Evolutionary conservation across 768 basidiomycete species (phyloP), one percentile per base, ranked within the genome.

Genomic region (Dictyophora rubrovolvata): DNA sequence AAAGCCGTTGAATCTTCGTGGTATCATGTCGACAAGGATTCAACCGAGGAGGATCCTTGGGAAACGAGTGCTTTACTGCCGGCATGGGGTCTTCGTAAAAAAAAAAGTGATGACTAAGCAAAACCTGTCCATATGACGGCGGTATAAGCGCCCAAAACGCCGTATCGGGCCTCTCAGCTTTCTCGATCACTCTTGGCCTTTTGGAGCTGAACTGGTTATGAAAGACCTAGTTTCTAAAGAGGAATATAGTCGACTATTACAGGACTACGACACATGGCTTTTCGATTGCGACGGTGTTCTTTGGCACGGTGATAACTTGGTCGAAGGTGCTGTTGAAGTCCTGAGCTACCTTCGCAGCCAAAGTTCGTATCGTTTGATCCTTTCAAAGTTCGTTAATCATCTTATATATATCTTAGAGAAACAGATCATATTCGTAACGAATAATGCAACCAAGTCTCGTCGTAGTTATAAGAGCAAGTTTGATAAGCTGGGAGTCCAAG

Each of bases 231-330:
- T 35, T 10, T 61, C 20, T 21, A 48, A 21, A 23, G 49, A n/a
- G 8, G 66, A 70, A 49, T 79, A 79, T 65, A 61, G 66, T 33
- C 59, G 59, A 46, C 71, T 81, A 36, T 62, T 81, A 33, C 74
- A 77, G 66, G 72, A 80, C 67, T 93, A 87, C 69, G 93, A 97
- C 69, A 95, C 93, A 23, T 95, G 93, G 85, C 79, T 97, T 72
- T 89, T 96, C 63, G 93, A 97, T 72, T 97, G 94, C 68, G 93
- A 97, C 68, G 94, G 93, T 14, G 94, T 97, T 20, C 77, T 97
- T 35, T 97, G 94, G 90, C 83, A 85, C 59, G 93, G 89, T 16
- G 86, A 88, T 70, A 75, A 78, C 52, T 74, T 88, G 33, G 81
- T 94, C 64, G 85, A 90, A 16, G 91, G 91, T 9, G 86, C 84